Evolutionary conservation across 768 basidiomycete species (phyloP), one percentile per base, ranked within the genome.

Genomic region (Tephrocybe sp.): DNA sequence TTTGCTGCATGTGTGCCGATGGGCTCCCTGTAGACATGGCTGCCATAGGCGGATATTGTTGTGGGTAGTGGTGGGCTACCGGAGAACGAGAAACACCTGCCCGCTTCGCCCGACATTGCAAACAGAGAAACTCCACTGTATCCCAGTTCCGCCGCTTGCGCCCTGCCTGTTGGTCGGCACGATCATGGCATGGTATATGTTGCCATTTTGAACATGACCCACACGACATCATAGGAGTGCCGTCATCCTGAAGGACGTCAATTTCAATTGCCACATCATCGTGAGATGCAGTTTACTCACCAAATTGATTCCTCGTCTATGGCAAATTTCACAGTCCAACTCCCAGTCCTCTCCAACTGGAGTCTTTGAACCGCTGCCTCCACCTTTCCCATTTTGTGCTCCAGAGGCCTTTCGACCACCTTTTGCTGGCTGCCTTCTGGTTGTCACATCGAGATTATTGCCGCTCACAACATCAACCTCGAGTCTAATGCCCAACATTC

Each of bases 181-280:
- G 70, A 61, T 96, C 89, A 61, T 95, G 91, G 60, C 94, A 97
- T 17, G 72, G 63, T 31, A 90, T 90, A 60, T 97, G 94, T 60
- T 96, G 94, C 94, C 93, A 97, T 65, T 83, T 83, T 12, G 76
- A 78, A 66, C 94, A 97, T 23, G 68, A 63, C 19, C 88, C 89
- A 62, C 94, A 97, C 33, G 82, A 91, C 63, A 92, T 80, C 70
- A 96, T 77, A 3, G 88, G 83, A 10, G 74, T 71, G 10, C 84
- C 87, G 53, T 92, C 91, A 53, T 93, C 89, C 92, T 94, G 34
- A 32, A 50, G 26, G 23, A 36, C 46, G 3, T n/a, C 7, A 33
- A 57, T 54, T 55, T n/a, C 7, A 33, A 57, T 54, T 55, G 41
- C 36, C 42, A 60, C 35, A 58, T 52, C 17, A 31, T 45, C 26